Base-by-base conservation (phyloP, 164 flowering plant species). In the Tetracentron sinense region DNA sequence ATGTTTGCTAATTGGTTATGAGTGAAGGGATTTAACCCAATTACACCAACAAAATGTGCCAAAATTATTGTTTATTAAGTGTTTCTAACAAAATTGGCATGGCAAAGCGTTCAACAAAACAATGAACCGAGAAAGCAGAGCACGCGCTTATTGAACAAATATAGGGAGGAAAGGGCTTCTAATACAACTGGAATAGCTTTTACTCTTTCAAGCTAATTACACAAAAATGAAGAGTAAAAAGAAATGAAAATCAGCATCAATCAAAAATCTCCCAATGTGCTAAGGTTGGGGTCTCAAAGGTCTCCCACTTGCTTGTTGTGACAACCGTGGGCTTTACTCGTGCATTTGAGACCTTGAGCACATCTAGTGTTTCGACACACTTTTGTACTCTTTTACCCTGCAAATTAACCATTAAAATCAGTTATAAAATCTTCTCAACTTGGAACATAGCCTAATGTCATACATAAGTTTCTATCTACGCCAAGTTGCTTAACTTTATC, bases 321-420 rank as follows among this genome's bases (percentile, higher is more conserved):
- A 76, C 77, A n/a, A 79, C 60, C 0, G 69, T 77, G 7, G 87
- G 81, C 74, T 81, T 78, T 53, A 72, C 64, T 71, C 52, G 78
- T 22, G 77, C 81, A 64, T 88, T 88, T 62, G 79, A 62, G 28
- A 78, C 58, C 79, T 86, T 88, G 61, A 86, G 73, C 61, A 61
- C 68, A 64, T 87, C 95, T 17, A 88, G 77, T 1, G 81, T 79
- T 70, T 88, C 95, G 1, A 88, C 95, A 52, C 85, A 80, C 61
- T 84, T 85, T 70, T 84, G 91, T 69, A 88, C 85, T 57, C 89
- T 81, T 64, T 80, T 80, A 0, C 77, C 80, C 91, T 88, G 79
- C 74, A 75, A 57, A 65, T 61, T 26, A 52, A 56, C n/a, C n/a
- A n/a, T n/a, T n/a, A n/a, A n/a, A n/a, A n/a, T n/a, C n/a, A n/a